Conservation (phyloP, 495 filamentous ascomycete genomes). For the Penicillium bovifimosum region DNA sequence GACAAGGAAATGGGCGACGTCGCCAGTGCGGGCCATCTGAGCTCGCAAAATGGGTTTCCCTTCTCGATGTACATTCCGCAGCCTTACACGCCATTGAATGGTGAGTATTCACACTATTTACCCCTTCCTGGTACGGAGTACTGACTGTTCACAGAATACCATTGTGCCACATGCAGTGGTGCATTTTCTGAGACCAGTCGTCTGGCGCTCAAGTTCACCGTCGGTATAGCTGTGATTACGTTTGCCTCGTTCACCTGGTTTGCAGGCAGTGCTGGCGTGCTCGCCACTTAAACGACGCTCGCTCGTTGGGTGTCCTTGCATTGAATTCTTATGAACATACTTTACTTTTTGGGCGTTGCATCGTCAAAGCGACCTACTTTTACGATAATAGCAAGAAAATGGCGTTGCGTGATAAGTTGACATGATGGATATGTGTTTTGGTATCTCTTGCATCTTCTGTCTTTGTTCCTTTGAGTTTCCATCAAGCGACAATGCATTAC, state of each 20-base stretch:
- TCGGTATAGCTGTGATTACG: slow-evolving; percentile 72
- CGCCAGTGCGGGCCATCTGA: slow-evolving; percentile 67
- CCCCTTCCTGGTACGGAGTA: background rate
- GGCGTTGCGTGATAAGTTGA: slow-evolving; percentile 23
- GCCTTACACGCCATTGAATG: slow-evolving; percentile 54
- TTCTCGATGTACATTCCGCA: slow-evolving; percentile 82
- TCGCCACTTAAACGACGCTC: slow-evolving; percentile 29
- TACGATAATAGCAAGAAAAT: slow-evolving; percentile 29
- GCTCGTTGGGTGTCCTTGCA: background rate
- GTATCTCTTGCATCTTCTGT: slow-evolving; percentile 9
- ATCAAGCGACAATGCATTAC: background rate
- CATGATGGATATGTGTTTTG: slow-evolving; percentile 5
- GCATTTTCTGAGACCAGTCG: slow-evolving; percentile 60
- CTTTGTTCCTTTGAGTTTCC: background rate
- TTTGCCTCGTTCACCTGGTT: slow-evolving; percentile 88
- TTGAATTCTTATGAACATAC: slow-evolving; percentile 22
- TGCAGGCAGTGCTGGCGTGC: slow-evolving; percentile 59
- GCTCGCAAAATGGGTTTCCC: slow-evolving; percentile 51
- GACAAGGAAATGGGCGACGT: slow-evolving; percentile 54
- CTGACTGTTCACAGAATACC: slow-evolving; percentile 41
- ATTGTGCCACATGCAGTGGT: slow-evolving; percentile 66
- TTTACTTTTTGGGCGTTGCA: slow-evolving; percentile 12
- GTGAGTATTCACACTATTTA: slow-evolving; percentile 38
- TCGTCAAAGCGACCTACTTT: slow-evolving; percentile 20
- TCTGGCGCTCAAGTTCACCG: slow-evolving; percentile 62